Conservation (phyloP, 169 alveolate species). For the Plasmodium vivax region DNA sequence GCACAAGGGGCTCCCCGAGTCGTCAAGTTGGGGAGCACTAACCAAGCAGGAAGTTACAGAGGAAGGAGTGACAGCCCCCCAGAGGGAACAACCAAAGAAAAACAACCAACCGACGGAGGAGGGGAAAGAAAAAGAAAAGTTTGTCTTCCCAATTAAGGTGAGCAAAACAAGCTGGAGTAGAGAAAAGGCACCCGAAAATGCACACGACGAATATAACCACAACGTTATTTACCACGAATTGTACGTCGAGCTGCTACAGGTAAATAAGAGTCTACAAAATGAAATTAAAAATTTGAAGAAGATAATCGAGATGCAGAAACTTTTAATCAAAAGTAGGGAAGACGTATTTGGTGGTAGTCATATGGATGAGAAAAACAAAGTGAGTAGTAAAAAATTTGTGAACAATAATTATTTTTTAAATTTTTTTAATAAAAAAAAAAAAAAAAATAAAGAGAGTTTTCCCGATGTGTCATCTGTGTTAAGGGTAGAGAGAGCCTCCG, state of each 20-base stretch:
- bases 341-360: conserved; percentile 1
- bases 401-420: conserved; percentile 56
- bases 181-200: background rate
- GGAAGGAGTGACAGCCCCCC: background rate
- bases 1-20: background rate
- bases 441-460: conserved; percentile 33
- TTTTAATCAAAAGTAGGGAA: conserved; percentile 44
- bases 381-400: conserved; percentile 23
- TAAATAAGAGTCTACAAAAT: conserved; percentile 40
- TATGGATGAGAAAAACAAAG: conserved; percentile 36
- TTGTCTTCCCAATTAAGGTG: background rate
- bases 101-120: background rate
- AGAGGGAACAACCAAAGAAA: background rate
- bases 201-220: conserved; percentile 32
- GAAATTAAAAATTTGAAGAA: conserved; percentile 45
- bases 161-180: background rate
- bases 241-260: conserved; percentile 56
- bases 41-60: background rate
- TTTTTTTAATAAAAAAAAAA: conserved; percentile 33
- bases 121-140: background rate
- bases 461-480: background rate
- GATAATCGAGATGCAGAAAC: conserved; percentile 63
- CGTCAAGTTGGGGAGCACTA: background rate
- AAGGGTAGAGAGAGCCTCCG: background rate
- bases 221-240: conserved; percentile 69